Evolutionary conservation across 148 eudicot genomes (phyloP).

Genomic region (Dysphania ambrosioides): DNA sequence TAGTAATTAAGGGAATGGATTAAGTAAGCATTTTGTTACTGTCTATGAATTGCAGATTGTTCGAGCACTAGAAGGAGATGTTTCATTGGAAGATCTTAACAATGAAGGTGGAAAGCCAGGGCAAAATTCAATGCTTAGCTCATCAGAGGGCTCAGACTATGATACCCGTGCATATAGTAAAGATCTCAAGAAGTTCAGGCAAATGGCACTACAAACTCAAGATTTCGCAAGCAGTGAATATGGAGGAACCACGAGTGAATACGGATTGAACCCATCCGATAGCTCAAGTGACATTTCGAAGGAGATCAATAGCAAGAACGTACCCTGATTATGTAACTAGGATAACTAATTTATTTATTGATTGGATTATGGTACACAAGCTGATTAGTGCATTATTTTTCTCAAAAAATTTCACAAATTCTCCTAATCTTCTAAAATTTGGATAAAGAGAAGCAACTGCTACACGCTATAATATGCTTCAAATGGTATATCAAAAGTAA

Average conservation of each 20-base stretch:
- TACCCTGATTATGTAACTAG: not conserved
- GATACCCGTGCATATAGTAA: constrained; percentile 54
- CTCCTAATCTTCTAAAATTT: not conserved
- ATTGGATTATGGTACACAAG: not conserved
- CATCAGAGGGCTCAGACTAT: constrained; percentile 35
- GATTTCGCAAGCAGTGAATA: constrained; percentile 41
- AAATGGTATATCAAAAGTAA: too few species aligned
- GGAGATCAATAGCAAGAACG: constrained; percentile 18
- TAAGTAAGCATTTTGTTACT: too few species aligned
- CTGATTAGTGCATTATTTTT: not conserved
- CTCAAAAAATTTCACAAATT: not conserved
- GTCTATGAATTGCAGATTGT: constrained; percentile 39
- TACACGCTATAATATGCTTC: too few species aligned
- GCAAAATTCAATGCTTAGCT: constrained; percentile 16
- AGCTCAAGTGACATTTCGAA: constrained; percentile 26
- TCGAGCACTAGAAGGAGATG: constrained; percentile 66
- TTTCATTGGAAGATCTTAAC: constrained; percentile 55
- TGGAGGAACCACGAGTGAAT: constrained; percentile 32
- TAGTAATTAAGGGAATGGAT: too few species aligned
- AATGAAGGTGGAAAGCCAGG: constrained; percentile 32
- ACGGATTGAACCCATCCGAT: constrained; percentile 24
- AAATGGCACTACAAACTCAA: constrained; percentile 45
- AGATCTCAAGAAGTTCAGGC: constrained; percentile 55
- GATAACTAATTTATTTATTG: not conserved
- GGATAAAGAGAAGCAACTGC: too few species aligned